Percentiles rank a stretch among this genome's conserved stretches.
Evolutionary conservation across 768 basidiomycete species (phyloP).

Genomic region (Amanita pallidorosea): DNA sequence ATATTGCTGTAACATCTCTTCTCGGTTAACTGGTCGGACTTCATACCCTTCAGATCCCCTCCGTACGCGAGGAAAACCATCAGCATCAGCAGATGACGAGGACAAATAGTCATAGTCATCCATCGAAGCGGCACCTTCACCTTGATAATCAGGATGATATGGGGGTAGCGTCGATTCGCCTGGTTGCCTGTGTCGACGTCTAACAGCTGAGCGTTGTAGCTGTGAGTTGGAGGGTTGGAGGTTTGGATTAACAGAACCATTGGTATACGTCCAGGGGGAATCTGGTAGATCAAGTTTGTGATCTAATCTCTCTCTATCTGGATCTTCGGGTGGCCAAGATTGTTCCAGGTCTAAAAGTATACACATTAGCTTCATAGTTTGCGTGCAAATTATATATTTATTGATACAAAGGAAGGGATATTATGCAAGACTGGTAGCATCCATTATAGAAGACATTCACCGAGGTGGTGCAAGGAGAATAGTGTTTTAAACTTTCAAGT

Average conservation of each 20-base stretch:
- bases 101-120: conserved; percentile 21
- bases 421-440: not conserved
- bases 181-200: conserved; percentile 13
- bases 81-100: conserved; percentile 16
- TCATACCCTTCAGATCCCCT: conserved; percentile 82
- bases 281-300: conserved; percentile 37
- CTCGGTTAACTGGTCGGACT: conserved; percentile 47
- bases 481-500: not conserved
- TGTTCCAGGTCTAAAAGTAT: conserved; percentile 14
- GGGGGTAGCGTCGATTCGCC: conserved; percentile 51
- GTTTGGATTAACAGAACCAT: conserved; percentile 63
- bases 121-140: conserved; percentile 18
- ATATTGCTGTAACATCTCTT: conserved; percentile 53
- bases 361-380: not conserved
- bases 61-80: conserved; percentile 29
- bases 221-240: conserved; percentile 53
- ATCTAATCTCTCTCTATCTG: conserved; percentile 20
- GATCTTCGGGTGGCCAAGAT: conserved; percentile 73
- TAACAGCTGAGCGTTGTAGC: conserved; percentile 16
- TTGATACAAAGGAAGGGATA: not conserved
- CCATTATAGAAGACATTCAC: not conserved
- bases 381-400: not conserved
- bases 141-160: conserved; percentile 64
- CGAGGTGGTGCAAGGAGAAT: not conserved
- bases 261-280: conserved; percentile 83